Base-by-base conservation (phyloP, 495 filamentous ascomycete genomes). In the Massariosphaeria phaeospora region DNA sequence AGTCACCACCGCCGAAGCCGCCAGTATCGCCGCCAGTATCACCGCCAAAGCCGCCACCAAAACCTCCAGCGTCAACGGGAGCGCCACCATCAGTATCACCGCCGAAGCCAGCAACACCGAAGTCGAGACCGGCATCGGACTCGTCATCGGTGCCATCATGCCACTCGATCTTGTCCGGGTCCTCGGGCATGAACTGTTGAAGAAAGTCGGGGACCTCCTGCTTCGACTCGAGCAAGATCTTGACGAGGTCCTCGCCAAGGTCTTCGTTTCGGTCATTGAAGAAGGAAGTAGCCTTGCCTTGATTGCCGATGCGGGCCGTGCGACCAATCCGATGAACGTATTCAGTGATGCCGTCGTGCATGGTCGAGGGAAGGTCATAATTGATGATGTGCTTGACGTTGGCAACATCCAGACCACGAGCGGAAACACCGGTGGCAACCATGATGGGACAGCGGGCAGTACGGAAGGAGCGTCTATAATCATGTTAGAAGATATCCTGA, bases 321-420 rank as follows among this genome's bases (percentile, higher is more conserved):
- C 93, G 90, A 42, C 93, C 91, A 68, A 97, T 98, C 31, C 93
- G 87, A 63, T 98, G 93, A 49, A 86, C 79, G 63, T 98, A 97
- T 63, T 97, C 93, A 44, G 87, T 79, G 39, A 97, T 96, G 3
- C 91, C 93, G n/a, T 89, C 90, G 59, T 88, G 73, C 1, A 73
- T 64, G 3, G 68, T 59, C 18, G 70, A 75, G 0, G 91, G 93
- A 2, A 97, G 75, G 42, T 96, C 89, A 59, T 81, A 96, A 70
- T 98, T 97, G 75, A 98, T 83, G 52, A 98, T 84, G 60, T 95
- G 88, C 76, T 84, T 81, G 3, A 96, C 82, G 49, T 91, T 86
- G 44, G 77, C 79, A 20, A 96, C 83, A 62, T 98, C 93, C 15
- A 96, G 79, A n/a, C 93, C 93, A 62, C 93, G 89, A 57, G 90